Evolutionary conservation across 768 basidiomycete genomes (phyloP), one percentile per base, ranked within the genome.

Genomic region (Dioszegia aurantiaca): DNA sequence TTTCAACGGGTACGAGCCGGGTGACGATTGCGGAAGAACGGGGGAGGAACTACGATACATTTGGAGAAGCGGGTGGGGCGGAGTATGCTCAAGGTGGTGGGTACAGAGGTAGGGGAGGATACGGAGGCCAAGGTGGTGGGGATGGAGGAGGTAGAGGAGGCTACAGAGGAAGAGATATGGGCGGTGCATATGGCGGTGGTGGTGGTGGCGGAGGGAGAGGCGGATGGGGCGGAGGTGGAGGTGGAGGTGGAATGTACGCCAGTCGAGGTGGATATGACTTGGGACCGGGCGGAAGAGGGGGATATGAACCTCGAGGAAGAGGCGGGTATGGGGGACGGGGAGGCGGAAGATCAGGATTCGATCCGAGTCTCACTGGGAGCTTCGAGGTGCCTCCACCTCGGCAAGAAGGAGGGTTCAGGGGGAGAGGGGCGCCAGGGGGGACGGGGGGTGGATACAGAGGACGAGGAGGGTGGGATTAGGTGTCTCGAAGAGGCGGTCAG

Each of bases 11-110:
- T 4, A 65, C 55, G 21, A 24, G 56, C 1, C 54, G 60, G 33
- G 64, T 70, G 3, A 52, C 54, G 12, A 55, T 67, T 30, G 59
- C 63, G 6, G 69, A 73, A 21, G 72, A 73, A 44, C 39, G 72
- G 51, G 59, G 62, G 44, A 56, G 72, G 47, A 73, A 73, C 49
- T 60, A 59, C 14, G 72, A 73, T 51, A 73, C 72, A 2, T 73
- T 73, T 45, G 72, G 72, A 6, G 72, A 70, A 55, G 69, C 72
- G 21, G 68, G 66, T 16, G 67, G 63, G 12, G 40, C 55, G 37
- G 43, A 48, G 28, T 53, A 14, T 23, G 17, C 11, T 3, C 47
- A 17, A n/a, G 58, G 58, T 3, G 26, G 27, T 14, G 52, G 58
- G 36, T n/a, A n/a, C n/a, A 28, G 60, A 28, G 21, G 31, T 33